phyloP scores from a whole-genome alignment of 176 grass and related monocot species.

The Aegilops speltoides region DNA sequence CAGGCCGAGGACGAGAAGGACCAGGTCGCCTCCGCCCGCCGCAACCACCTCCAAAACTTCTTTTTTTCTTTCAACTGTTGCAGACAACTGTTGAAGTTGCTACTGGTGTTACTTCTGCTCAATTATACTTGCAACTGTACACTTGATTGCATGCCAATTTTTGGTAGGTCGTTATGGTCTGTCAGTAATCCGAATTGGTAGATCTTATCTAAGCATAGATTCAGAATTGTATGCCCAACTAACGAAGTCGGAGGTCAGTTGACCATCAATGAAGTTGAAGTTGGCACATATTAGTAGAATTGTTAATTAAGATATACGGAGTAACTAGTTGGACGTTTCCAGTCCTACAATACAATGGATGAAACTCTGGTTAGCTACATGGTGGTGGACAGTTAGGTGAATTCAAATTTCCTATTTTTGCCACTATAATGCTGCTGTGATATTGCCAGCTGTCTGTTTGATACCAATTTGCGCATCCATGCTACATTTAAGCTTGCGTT shows the following conservation, averaged over 20 bases:
- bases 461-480: background rate
- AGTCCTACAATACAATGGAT: background rate
- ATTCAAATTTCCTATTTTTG: background rate
- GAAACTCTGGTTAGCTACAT: background rate
- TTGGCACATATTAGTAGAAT: background rate
- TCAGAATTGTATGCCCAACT: background rate
- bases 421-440: background rate
- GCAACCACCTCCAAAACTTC: background rate
- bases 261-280: slow-evolving; percentile 12
- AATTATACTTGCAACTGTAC: background rate
- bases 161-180: background rate
- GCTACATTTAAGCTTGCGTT: slow-evolving; percentile 1
- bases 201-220: slow-evolving; percentile 40
- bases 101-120: slow-evolving; percentile 7
- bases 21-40: slow-evolving; percentile 49
- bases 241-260: slow-evolving; percentile 14
- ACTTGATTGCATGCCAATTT: slow-evolving; percentile 30
- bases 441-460: background rate
- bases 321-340: background rate
- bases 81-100: background rate
- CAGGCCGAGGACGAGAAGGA: slow-evolving; percentile 95
- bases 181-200: background rate
- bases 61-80: slow-evolving; percentile 8
- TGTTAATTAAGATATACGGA: background rate
- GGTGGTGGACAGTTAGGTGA: background rate